Percentiles rank a stretch among this genome's conserved stretches.
Evolutionary conservation across 2,329 filamentous ascomycete species (phyloP).

Genomic region (Aspergillus transmontanensis): DNA sequence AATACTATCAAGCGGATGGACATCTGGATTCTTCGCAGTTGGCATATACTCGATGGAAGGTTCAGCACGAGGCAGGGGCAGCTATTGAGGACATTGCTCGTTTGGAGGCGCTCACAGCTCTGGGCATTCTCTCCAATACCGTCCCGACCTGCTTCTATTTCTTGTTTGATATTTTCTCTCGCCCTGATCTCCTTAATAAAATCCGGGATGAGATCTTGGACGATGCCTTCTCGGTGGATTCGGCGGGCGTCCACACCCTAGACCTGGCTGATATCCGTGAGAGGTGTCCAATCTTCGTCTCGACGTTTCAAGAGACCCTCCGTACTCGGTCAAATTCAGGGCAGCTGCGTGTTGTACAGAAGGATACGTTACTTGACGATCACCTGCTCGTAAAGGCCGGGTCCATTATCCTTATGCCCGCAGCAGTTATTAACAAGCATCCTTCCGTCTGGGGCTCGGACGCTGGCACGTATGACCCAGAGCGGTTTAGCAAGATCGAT

Average conservation of each 20-base stretch:
- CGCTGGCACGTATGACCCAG: conserved; percentile 24
- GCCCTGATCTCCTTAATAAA: conserved; percentile 41
- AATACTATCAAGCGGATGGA: conserved; percentile 45
- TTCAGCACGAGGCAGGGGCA: conserved; percentile 16
- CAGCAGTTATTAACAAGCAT: conserved; percentile 29
- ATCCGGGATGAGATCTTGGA: conserved; percentile 43
- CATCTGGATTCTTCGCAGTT: conserved; percentile 39
- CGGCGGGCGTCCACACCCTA: conserved; percentile 22
- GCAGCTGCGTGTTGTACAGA: conserved; percentile 32
- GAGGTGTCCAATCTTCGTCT: conserved; percentile 39
- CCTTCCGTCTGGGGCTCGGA: conserved; percentile 32
- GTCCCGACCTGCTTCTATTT: conserved; percentile 50
- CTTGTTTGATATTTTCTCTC: conserved; percentile 47
- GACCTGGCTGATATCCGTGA: conserved; percentile 38
- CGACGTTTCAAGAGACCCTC: conserved; percentile 41
- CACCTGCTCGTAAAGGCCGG: conserved; percentile 42
- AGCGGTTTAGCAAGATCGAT: conserved; percentile 21
- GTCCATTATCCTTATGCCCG: conserved; percentile 39
- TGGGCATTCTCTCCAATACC: conserved; percentile 48
- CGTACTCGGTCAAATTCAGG: conserved; percentile 30
- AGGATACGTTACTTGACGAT: conserved; percentile 39
- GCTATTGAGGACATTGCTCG: conserved; percentile 26
- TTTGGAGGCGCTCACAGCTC: conserved; percentile 29
- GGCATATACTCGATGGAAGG: conserved; percentile 20
- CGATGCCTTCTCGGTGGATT: conserved; percentile 28